phyloP scores from a whole-genome alignment of 441 rosid species.

The Euphorbia celastroides region DNA sequence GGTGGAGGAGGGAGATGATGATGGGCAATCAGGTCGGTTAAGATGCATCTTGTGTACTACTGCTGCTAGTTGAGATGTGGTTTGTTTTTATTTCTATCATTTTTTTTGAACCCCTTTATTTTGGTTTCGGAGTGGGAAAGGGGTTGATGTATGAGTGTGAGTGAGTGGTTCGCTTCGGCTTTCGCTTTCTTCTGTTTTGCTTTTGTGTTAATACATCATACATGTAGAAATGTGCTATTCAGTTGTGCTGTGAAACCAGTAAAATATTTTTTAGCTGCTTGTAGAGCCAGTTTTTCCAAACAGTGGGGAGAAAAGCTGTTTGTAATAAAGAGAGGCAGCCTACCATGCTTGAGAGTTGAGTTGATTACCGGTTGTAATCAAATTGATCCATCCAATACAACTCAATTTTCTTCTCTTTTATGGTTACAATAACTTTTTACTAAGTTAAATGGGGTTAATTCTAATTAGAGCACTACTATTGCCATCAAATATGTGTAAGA shows the following conservation, averaged over 20 bases:
- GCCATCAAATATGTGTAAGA: too few relatives aligned
- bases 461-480: too few relatives aligned
- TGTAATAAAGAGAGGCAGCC: neutral
- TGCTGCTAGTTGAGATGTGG: conserved; percentile 53
- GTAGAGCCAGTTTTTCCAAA: too few relatives aligned
- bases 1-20: conserved; percentile 42
- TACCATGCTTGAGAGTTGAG: neutral
- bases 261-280: neutral
- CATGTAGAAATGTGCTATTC: conserved; percentile 12
- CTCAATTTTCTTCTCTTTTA: neutral
- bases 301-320: neutral
- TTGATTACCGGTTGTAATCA: neutral
- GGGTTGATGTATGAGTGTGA: too few relatives aligned
- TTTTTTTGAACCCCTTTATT: too few relatives aligned
- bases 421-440: neutral
- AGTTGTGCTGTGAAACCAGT: conserved; percentile 7
- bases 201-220: conserved; percentile 11
- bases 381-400: neutral
- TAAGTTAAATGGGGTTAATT: neutral
- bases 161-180: conserved; percentile 4
- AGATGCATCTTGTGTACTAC: conserved; percentile 97
- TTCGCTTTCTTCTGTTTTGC: neutral
- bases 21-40: conserved; percentile 38
- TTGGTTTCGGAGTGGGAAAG: too few relatives aligned
- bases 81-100: neutral